These are phyloP conservation scores for Penicillium simplicissimum DNA, from an alignment of 495 filamentous ascomycete genomes.

Conservation along the genomic window DNA sequence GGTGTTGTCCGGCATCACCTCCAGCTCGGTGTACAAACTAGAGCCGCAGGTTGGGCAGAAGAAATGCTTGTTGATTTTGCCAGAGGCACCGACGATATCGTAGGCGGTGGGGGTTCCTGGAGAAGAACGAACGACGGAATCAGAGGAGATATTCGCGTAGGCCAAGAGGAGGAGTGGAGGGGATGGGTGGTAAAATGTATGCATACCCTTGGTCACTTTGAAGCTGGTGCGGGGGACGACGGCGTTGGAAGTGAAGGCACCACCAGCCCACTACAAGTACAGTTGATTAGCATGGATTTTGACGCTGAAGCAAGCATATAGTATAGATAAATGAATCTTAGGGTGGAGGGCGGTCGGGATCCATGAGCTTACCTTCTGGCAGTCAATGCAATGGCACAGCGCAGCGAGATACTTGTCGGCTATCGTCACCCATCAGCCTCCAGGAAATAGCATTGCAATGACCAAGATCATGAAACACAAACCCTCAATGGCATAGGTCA, in stretches of 20 bases:
- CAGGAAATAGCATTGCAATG: background rate
- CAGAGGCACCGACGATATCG: slow-evolving; percentile 38
- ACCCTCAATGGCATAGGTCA: slow-evolving; percentile 39
- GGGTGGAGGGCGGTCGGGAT: too few species aligned
- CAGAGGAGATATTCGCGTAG: background rate
- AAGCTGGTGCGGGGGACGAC: slow-evolving; percentile 45
- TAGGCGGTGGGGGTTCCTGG: slow-evolving; percentile 39
- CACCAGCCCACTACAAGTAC: slow-evolving; percentile 44
- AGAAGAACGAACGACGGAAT: background rate
- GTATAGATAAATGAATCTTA: too few species aligned
- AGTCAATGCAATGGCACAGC: slow-evolving; percentile 52
- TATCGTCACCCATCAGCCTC: slow-evolving; percentile 2
- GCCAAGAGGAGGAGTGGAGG: background rate
- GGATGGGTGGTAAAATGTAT: background rate
- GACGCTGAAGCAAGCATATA: background rate
- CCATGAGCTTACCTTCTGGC: slow-evolving; percentile 39
- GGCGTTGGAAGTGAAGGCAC: slow-evolving; percentile 50
- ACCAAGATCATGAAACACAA: background rate
- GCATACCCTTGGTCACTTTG: slow-evolving; percentile 42
- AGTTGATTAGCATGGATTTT: background rate
- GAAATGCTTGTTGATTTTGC: slow-evolving; percentile 53
- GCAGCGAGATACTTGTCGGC: slow-evolving; percentile 37
- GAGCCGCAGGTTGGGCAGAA: slow-evolving; percentile 50
- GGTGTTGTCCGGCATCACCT: slow-evolving; percentile 48
- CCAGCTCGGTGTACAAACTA: slow-evolving; percentile 46